Evolutionary conservation across 2,329 filamentous ascomycete species (phyloP).

Genomic region (Botrytis sinoallii): DNA sequence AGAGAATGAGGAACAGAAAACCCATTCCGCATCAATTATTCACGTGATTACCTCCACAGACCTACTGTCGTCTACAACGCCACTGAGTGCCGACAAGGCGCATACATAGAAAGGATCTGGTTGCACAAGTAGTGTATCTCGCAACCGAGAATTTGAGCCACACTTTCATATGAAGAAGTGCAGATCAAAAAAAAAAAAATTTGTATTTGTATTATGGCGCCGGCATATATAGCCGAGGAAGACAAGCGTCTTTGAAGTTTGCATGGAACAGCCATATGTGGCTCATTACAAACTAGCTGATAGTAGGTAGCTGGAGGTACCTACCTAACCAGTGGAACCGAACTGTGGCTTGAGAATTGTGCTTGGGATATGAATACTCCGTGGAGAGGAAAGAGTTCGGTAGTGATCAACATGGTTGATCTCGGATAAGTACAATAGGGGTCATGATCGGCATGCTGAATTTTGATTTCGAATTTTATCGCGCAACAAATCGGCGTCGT

Average conservation of each 20-base stretch:
- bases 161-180: neutral
- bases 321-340: neutral
- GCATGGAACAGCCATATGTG: neutral
- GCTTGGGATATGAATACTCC: neutral
- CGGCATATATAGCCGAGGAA: neutral
- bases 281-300: neutral
- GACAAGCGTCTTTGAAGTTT: neutral
- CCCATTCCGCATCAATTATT: neutral
- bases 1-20: neutral
- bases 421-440: constrained; percentile 10
- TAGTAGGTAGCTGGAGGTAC: neutral
- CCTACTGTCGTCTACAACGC: no score
- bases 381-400: neutral
- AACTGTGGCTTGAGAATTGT: constrained; percentile 5
- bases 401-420: neutral
- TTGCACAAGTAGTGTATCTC: neutral
- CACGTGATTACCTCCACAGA: neutral
- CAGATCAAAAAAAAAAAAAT: neutral
- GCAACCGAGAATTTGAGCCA: neutral
- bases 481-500: neutral
- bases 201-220: no score
- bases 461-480: neutral
- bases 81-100: neutral
- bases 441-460: neutral
- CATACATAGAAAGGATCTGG: neutral